Percentiles rank a stretch among this genome's conserved stretches.
Evolutionary conservation across 495 filamentous ascomycete species (phyloP).

Genomic region (Trichocladium antarcticum): DNA sequence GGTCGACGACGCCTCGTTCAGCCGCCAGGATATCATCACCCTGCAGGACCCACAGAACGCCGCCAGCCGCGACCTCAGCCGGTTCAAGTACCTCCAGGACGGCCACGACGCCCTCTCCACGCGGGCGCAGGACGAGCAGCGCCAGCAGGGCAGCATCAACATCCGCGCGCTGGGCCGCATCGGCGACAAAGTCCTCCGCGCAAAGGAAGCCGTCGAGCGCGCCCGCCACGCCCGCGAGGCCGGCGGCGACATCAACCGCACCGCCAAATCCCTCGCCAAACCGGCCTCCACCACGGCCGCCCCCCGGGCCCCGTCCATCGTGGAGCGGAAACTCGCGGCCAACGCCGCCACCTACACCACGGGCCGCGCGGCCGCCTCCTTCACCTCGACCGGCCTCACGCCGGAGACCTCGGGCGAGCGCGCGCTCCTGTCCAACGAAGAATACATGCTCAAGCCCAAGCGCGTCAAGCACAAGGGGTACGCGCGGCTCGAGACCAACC

Average conservation of each 20-base stretch:
- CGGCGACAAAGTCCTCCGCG: conserved; percentile 78
- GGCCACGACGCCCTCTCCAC: conserved; percentile 59
- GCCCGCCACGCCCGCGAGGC: conserved; percentile 49
- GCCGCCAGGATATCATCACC: conserved; percentile 86
- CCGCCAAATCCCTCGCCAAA: conserved; percentile 30
- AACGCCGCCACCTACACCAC: conserved; percentile 88
- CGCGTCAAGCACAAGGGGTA: conserved; percentile 85
- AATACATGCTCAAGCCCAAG: conserved; percentile 86
- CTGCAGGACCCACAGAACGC: conserved; percentile 94
- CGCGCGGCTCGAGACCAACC: conserved; percentile 71
- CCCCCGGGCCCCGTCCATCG: conserved; percentile 29
- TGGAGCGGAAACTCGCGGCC: conserved; percentile 49
- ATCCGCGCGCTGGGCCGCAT: conserved; percentile 60
- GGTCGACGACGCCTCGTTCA: conserved; percentile 78
- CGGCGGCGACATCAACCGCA: conserved; percentile 40
- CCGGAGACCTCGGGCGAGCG: conserved; percentile 79
- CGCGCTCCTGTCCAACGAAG: conserved; percentile 79
- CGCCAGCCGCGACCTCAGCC: conserved; percentile 66
- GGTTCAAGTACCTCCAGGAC: conserved; percentile 83
- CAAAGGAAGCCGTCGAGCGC: conserved; percentile 80
- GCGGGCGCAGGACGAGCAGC: conserved; percentile 38
- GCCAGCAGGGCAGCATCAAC: conserved; percentile 57
- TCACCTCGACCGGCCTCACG: conserved; percentile 89
- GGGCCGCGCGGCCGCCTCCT: conserved; percentile 81
- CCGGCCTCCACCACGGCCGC: conserved; percentile 12